Evolutionary conservation across 2,329 filamentous ascomycete species (phyloP).

Genomic region (Clarireedia sp.): DNA sequence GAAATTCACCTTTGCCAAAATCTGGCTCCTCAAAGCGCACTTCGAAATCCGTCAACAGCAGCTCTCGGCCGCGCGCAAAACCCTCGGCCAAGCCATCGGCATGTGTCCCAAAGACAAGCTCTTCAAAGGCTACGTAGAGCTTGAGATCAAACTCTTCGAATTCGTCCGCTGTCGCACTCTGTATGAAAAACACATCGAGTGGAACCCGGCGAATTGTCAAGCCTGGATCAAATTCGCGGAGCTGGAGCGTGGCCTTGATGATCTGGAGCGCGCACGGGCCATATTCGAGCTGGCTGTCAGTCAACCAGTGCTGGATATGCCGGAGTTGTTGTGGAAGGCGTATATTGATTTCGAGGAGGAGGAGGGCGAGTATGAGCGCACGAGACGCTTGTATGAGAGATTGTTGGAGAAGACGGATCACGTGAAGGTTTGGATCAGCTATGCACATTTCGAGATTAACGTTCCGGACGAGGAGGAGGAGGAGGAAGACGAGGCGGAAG

Average conservation of each 20-base stretch:
- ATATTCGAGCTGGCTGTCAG: constrained; percentile 87
- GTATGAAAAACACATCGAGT: constrained; percentile 90
- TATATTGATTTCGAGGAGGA: constrained; percentile 99
- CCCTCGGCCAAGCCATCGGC: constrained; percentile 81
- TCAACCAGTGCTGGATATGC: constrained; percentile 87
- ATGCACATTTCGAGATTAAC: constrained; percentile 96
- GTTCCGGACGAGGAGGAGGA: constrained; percentile 68
- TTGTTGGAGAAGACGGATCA: constrained; percentile 93
- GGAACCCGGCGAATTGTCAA: constrained; percentile 81
- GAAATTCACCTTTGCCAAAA: constrained; percentile 93
- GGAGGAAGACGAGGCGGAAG: constrained; percentile 45
- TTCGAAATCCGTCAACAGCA: constrained; percentile 88
- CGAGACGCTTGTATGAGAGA: constrained; percentile 77
- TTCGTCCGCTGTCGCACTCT: constrained; percentile 85
- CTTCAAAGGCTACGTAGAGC: constrained; percentile 86
- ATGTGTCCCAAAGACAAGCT: constrained; percentile 95
- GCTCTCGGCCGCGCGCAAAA: constrained; percentile 73
- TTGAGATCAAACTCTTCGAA: constrained; percentile 90
- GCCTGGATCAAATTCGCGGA: constrained; percentile 97
- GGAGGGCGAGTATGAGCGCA: constrained; percentile 80
- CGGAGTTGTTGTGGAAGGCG: constrained; percentile 92
- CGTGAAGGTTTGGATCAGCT: constrained; percentile 98
- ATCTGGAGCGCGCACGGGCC: constrained; percentile 76
- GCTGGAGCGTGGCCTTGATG: constrained; percentile 83
- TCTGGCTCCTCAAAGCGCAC: constrained; percentile 89